Base-by-base conservation (phyloP, 768 basidiomycete species). In the Leccinum obscurum region DNA sequence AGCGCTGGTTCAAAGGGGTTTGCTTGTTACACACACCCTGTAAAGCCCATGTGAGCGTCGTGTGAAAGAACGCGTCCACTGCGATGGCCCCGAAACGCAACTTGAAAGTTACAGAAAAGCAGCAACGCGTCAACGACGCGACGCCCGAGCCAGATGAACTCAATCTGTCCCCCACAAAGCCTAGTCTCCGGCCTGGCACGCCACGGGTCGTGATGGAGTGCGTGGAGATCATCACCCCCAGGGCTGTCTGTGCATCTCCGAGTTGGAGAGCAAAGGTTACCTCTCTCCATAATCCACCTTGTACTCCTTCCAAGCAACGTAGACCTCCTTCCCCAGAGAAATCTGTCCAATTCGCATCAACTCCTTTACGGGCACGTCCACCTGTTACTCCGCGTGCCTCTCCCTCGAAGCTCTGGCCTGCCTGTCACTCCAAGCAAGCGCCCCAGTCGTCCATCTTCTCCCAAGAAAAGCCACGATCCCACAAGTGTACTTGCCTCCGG, bases 21-120 rank as follows among this genome's bases (percentile, higher is more conserved):
- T 3, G 48, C 26, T 17, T 51, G 6, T 14, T 22, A 41, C 44
- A 69, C 72, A 32, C 68, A 84, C 86, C 85, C 86, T 55, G 86
- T 88, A 48, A 87, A 85, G 44, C 86, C 86, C 86, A 87, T 62
- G 14, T 52, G 60, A 55, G 44, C 34, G 34, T 34, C 60, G 62
- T 61, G 64, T 55, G 59, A 52, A 54, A 20, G 11, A 32, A 62
- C 73, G 69, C 69, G 75, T 72, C 60, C 55, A 39, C 24, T 24
- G 24, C 13, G 26, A 72, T 66, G 64, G 60, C 62, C 49, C 71
- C 76, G 39, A 84, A 83, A 72, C 81, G 82, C 68, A 84, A 83
- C 22, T 44, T 20, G 49, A 20, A 20, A 64, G 69, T 66, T 11
- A 52, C 74, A 7, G 63, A 60, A n/a, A 72, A 73, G 51, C 60